Conservation (phyloP, 139 green algal genomes). For the Chlorella sp. region DNA sequence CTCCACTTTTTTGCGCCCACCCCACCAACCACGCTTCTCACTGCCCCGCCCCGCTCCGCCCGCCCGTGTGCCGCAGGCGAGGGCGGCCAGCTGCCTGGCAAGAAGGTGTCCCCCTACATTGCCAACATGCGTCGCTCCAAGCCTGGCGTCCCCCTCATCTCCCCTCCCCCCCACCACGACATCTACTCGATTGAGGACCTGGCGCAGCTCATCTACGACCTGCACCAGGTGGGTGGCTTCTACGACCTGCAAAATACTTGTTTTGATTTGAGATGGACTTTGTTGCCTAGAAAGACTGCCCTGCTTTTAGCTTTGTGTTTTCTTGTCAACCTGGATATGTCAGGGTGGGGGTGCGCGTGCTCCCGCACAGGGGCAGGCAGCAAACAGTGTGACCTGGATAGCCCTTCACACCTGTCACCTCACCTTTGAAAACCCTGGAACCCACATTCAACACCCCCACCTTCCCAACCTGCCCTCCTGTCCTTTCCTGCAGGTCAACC, state of each 20-base stretch:
- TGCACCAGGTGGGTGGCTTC: constrained; percentile 34
- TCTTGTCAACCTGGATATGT: neutral
- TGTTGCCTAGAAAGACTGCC: too few species aligned
- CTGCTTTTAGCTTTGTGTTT: neutral
- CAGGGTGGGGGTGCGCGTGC: too few species aligned
- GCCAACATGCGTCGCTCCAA: constrained; percentile 94
- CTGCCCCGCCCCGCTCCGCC: constrained; percentile 19
- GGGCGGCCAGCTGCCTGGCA: constrained; percentile 96
- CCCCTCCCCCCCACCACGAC: constrained; percentile 98
- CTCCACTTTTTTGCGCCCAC: neutral
- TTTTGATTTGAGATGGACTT: too few species aligned
- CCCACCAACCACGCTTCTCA: neutral
- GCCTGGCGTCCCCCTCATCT: constrained; percentile 98
- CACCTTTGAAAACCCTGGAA: too few species aligned
- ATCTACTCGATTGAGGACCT: constrained; percentile 99
- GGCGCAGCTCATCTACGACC: constrained; percentile 99
- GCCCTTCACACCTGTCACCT: too few species aligned
- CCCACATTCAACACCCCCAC: too few species aligned
- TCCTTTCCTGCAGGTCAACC: constrained; percentile 73
- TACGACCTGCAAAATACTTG: too few species aligned
- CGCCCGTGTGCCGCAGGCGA: constrained; percentile 61
- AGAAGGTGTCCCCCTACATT: constrained; percentile 98
- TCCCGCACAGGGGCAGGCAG: too few species aligned
- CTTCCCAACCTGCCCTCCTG: neutral
- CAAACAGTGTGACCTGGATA: too few species aligned